phyloP scores from a whole-genome alignment of 352 stramenopile genomes.

The Phytophthora palmivora region DNA sequence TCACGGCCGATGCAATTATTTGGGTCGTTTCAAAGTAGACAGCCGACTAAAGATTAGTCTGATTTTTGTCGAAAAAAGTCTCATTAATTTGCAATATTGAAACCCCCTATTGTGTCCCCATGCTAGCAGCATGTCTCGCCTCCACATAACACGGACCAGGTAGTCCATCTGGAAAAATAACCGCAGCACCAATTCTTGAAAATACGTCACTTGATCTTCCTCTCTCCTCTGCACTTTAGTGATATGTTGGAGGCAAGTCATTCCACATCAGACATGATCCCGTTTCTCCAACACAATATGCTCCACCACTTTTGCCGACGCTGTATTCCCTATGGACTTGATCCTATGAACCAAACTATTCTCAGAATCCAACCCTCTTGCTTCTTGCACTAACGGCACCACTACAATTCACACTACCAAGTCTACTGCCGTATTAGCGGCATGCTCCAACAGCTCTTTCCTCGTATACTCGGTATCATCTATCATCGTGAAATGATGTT shows the following conservation, averaged over 20 bases:
- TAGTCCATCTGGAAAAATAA: constrained; percentile 81
- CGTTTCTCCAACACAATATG: constrained; percentile 86
- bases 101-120: too few relatives aligned
- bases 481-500: constrained; percentile 86
- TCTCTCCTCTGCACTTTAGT: constrained; percentile 39
- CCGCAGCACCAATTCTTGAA: constrained; percentile 81
- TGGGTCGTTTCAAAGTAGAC: too few relatives aligned
- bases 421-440: too few relatives aligned
- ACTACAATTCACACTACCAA: constrained; percentile 81
- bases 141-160: constrained; percentile 83
- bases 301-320: constrained; percentile 69
- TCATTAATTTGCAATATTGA: too few relatives aligned
- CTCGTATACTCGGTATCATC: constrained; percentile 76
- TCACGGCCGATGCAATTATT: too few relatives aligned
- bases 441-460: constrained; percentile 71
- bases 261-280: constrained; percentile 73
- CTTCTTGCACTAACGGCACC: constrained; percentile 85
- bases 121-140: too few relatives aligned
- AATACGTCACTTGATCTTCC: constrained; percentile 68
- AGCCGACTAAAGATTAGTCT: too few relatives aligned
- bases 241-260: constrained; percentile 83
- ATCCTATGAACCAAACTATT: constrained; percentile 78
- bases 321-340: constrained; percentile 68
- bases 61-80: too few relatives aligned
- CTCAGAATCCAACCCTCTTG: constrained; percentile 77